phyloP scores from a whole-genome alignment of 1,284 basidiomycete genomes.

The Hortiboletus rubellus region DNA sequence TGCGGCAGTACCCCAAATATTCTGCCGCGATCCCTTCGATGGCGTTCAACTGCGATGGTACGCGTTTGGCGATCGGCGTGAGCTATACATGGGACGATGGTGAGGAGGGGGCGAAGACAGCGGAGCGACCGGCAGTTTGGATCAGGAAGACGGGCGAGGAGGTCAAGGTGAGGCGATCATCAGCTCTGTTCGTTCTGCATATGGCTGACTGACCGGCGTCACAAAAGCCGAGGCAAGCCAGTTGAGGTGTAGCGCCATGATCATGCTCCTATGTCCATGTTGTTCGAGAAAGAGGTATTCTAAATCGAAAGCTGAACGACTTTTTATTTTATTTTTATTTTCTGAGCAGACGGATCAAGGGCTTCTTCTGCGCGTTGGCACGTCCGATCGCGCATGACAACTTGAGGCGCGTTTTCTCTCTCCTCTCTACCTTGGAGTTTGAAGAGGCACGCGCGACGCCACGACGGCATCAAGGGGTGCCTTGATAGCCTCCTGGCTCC shows the following conservation, averaged over 20 bases:
- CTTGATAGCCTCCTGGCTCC: not conserved
- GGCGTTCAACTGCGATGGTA: constrained; percentile 83
- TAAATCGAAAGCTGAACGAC: not conserved
- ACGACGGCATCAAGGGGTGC: not conserved
- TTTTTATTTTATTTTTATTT: too few species aligned
- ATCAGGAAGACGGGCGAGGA: constrained; percentile 57
- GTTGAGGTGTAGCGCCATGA: constrained; percentile 1
- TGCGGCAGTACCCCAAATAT: constrained; percentile 87
- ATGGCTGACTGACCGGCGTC: not conserved
- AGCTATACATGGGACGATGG: constrained; percentile 90
- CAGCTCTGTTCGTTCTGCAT: not conserved
- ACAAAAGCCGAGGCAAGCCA: constrained; percentile 20
- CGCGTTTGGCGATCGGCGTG: constrained; percentile 76
- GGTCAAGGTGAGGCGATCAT: constrained; percentile 49
- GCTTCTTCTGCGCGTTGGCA: too few species aligned
- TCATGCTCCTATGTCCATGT: not conserved
- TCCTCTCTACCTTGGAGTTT: not conserved
- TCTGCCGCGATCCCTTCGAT: constrained; percentile 69
- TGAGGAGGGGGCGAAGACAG: constrained; percentile 59
- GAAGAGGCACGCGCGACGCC: not conserved
- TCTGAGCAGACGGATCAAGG: too few species aligned
- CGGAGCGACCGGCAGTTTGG: constrained; percentile 47
- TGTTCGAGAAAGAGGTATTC: not conserved
- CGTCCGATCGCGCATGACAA: not conserved
- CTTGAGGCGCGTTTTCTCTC: not conserved